Evolutionary conservation across 2,329 filamentous ascomycete genomes (phyloP).

Genomic region (Ophiostoma triangulosporum): DNA sequence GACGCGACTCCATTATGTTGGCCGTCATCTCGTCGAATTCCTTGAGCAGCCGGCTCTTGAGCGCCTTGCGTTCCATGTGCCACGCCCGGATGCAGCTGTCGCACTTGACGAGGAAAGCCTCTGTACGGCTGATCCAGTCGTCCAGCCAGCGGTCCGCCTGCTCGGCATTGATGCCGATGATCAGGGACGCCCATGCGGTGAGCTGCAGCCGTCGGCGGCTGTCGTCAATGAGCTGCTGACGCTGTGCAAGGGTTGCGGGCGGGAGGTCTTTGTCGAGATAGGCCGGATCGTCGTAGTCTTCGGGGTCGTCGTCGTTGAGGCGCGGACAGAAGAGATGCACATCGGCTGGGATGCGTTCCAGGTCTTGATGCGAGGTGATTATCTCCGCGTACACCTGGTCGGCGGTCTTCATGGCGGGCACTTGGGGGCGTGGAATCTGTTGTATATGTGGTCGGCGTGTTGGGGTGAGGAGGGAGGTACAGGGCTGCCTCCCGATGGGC

Average conservation of each 20-base stretch:
- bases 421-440: neutral
- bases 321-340: conserved; percentile 58
- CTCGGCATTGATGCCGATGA: conserved; percentile 52
- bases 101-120: conserved; percentile 47
- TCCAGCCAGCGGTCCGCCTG: conserved; percentile 45
- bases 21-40: conserved; percentile 28
- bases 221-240: conserved; percentile 34
- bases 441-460: neutral
- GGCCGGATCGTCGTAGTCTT: conserved; percentile 47
- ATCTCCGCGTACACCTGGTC: conserved; percentile 27
- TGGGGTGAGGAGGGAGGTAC: neutral
- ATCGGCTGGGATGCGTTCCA: conserved; percentile 30
- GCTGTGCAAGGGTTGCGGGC: conserved; percentile 33
- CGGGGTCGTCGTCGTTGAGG: conserved; percentile 45
- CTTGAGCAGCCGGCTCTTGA: conserved; percentile 50
- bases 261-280: conserved; percentile 31
- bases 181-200: conserved; percentile 53
- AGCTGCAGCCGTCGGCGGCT: conserved; percentile 43
- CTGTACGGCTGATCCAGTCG: conserved; percentile 44
- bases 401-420: conserved; percentile 21
- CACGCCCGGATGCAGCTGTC: conserved; percentile 61
- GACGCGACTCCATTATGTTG: conserved; percentile 26
- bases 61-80: conserved; percentile 52
- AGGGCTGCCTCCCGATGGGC: conserved; percentile 6
- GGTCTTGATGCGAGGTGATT: conserved; percentile 28